Percentiles rank a stretch among this genome's conserved stretches.
Evolutionary conservation across 2,329 filamentous ascomycete genomes (phyloP).

Genomic region (Pseudogymnoascus sp.): DNA sequence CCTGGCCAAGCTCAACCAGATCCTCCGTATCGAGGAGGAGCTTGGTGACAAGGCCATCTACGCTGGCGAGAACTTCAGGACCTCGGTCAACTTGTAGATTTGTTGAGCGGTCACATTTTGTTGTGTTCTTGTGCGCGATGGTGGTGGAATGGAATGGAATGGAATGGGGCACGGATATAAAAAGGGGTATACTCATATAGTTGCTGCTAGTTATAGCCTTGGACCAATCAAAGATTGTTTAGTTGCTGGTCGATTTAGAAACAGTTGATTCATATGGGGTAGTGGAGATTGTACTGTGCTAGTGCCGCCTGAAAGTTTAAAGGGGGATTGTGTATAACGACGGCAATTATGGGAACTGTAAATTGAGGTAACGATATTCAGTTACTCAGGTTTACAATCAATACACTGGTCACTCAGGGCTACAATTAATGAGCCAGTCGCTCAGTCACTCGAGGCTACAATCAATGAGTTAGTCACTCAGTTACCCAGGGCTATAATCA

Average conservation of each 20-base stretch:
- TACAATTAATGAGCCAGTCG: too few relatives aligned
- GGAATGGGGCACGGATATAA: not conserved
- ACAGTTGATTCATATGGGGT: not conserved
- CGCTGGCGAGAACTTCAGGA: conserved; percentile 89
- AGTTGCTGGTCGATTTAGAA: not conserved
- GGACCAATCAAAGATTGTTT: not conserved
- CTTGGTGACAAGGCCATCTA: conserved; percentile 87
- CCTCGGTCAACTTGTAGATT: conserved; percentile 74
- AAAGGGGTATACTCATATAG: conserved; percentile 7
- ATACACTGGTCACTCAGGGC: too few relatives aligned
- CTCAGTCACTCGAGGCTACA: too few relatives aligned
- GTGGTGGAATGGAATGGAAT: not conserved
- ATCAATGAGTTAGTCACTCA: too few relatives aligned
- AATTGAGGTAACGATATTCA: too few relatives aligned
- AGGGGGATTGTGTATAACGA: too few relatives aligned
- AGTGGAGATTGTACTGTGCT: not conserved
- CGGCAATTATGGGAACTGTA: too few relatives aligned
- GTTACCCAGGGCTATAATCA: too few relatives aligned
- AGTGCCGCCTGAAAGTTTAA: too few relatives aligned
- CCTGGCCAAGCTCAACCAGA: conserved; percentile 99
- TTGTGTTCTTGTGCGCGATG: conserved; percentile 14
- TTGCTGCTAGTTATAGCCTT: not conserved
- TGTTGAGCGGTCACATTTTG: conserved; percentile 3
- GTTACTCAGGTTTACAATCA: too few relatives aligned
- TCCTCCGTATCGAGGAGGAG: conserved; percentile 99